Conservation (phyloP, 2,329 filamentous ascomycete genomes). For the Lizonia empirigonia region DNA sequence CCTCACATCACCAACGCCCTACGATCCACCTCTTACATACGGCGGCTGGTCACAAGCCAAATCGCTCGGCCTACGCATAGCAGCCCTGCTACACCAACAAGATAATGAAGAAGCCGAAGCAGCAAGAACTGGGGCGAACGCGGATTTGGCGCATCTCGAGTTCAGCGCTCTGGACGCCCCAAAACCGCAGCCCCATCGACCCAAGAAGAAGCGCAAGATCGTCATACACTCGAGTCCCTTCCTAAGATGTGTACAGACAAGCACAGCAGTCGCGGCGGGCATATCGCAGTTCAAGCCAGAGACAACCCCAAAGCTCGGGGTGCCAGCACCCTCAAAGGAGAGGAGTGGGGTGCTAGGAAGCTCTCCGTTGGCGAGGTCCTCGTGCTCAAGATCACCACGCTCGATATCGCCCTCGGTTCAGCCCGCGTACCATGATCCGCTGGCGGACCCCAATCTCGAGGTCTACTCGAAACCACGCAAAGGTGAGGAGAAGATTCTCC, state of each 20-base stretch:
- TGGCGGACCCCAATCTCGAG: constrained; percentile 47
- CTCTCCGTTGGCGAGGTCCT: constrained; percentile 23
- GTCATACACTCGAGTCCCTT: constrained; percentile 95
- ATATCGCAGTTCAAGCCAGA: constrained; percentile 68
- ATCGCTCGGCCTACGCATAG: constrained; percentile 81
- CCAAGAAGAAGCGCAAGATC: constrained; percentile 72
- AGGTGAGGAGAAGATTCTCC: constrained; percentile 45
- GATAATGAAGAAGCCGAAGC: constrained; percentile 53
- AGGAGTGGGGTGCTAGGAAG: constrained; percentile 13
- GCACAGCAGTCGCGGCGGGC: constrained; percentile 84
- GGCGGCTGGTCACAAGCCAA: constrained; percentile 90
- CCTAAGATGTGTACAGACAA: constrained; percentile 89
- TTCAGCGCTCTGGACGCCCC: constrained; percentile 29
- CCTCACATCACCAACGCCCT: constrained; percentile 87
- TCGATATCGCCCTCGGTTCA: constrained; percentile 28
- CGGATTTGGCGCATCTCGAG: constrained; percentile 29
- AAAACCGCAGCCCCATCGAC: constrained; percentile 34
- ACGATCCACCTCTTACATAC: constrained; percentile 94
- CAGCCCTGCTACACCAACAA: constrained; percentile 65
- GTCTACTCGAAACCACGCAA: constrained; percentile 40
- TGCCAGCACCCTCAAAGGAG: constrained; percentile 27
- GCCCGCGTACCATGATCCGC: constrained; percentile 38
- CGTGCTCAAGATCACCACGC: constrained; percentile 15
- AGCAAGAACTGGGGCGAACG: constrained; percentile 22
- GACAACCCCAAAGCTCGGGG: constrained; percentile 30